These are phyloP conservation scores for Pyronema omphalodes DNA, from an alignment of 495 filamentous ascomycete genomes.

Conservation along the genomic window DNA sequence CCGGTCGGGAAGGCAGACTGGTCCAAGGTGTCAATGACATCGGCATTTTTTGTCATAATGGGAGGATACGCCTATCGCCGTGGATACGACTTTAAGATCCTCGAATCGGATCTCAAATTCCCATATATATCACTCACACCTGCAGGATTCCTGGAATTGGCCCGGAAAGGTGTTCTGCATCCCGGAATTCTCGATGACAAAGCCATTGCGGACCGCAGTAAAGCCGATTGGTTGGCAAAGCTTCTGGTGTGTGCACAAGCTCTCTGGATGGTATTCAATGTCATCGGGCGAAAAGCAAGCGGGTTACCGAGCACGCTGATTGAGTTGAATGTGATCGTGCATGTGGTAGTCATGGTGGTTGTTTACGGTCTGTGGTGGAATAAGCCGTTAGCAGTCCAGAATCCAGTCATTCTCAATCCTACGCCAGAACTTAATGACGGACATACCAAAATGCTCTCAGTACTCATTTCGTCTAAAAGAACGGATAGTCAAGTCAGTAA, in stretches of 20 bases:
- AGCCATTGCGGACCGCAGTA: conserved; percentile 4
- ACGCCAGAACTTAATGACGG: no score
- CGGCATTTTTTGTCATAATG: conserved; percentile 2
- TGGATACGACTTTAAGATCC: no score
- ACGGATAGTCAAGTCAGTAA: no score
- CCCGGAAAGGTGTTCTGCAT: not conserved
- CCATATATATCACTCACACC: not conserved
- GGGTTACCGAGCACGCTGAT: conserved; percentile 24
- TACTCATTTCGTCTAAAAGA: no score
- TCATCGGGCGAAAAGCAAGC: conserved; percentile 11
- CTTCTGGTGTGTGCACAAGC: not conserved
- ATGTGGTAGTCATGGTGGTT: conserved; percentile 26
- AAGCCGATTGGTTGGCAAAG: conserved; percentile 1
- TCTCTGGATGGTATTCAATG: not conserved
- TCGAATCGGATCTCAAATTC: no score
- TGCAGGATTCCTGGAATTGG: not conserved
- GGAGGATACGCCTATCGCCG: not conserved
- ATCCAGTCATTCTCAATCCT: not conserved
- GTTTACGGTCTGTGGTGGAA: conserved; percentile 30
- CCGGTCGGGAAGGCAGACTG: not conserved
- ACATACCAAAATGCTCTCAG: no score
- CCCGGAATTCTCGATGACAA: not conserved
- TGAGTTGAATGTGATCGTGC: conserved; percentile 29
- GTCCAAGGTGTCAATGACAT: not conserved
- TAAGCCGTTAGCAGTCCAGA: conserved; percentile 27